Evolutionary conservation across 2,329 filamentous ascomycete species (phyloP).

Genomic region (Talaromyces funiculosus): DNA sequence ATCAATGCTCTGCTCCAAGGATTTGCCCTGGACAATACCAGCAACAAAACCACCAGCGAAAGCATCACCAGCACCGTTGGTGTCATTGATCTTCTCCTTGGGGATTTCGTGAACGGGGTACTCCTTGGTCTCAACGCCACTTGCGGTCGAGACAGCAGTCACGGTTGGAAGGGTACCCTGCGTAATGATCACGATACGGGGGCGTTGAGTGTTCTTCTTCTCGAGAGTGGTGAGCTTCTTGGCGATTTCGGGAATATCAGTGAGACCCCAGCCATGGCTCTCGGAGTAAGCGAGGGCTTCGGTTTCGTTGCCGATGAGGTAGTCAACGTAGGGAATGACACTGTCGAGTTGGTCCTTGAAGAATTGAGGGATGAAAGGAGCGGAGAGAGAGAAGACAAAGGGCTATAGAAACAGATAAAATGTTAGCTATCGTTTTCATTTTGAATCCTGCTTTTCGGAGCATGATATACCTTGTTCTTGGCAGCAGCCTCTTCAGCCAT

Average conservation of each 20-base stretch:
- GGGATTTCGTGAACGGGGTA: conserved; percentile 77
- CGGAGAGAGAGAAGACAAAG: conserved; percentile 86
- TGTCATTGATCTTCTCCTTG: conserved; percentile 79
- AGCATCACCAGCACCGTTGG: conserved; percentile 92
- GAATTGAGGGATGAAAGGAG: conserved; percentile 93
- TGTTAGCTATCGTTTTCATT: background rate
- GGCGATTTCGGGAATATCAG: conserved; percentile 78
- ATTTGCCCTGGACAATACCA: conserved; percentile 78
- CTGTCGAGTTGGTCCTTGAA: conserved; percentile 94
- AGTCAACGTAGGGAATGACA: conserved; percentile 87
- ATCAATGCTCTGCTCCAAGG: conserved; percentile 71
- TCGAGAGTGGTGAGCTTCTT: conserved; percentile 79
- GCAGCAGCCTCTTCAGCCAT: conserved; percentile 82
- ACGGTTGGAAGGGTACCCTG: conserved; percentile 90
- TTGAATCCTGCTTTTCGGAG: background rate
- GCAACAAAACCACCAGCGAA: conserved; percentile 93
- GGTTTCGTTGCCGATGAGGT: conserved; percentile 93
- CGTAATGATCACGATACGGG: conserved; percentile 84
- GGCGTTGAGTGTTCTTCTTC: conserved; percentile 82
- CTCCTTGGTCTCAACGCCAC: conserved; percentile 62
- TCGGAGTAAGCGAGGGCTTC: conserved; percentile 86
- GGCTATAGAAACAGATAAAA: conserved; percentile 33
- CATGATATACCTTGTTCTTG: conserved; percentile 66
- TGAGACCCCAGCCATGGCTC: conserved; percentile 67
- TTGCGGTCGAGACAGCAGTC: conserved; percentile 66